Evolutionary conservation across 768 basidiomycete genomes (phyloP).

Genomic region (Clavaria fumosa): DNA sequence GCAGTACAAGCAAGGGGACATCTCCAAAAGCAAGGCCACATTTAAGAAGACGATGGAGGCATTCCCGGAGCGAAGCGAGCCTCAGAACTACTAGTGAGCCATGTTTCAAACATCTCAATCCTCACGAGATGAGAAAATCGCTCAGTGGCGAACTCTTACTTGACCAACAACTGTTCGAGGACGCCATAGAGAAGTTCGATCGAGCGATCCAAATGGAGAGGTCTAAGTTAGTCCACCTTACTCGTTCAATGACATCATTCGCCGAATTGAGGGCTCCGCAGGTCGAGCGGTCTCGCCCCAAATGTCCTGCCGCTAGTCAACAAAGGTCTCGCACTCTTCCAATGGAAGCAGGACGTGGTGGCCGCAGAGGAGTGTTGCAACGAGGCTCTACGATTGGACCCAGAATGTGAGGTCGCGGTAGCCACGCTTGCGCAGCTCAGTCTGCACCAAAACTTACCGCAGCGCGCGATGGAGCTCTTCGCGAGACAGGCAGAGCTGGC

Average conservation of each 20-base stretch:
- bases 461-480: conserved; percentile 78
- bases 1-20: conserved; percentile 77
- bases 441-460: conserved; percentile 81
- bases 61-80: conserved; percentile 81
- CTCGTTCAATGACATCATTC: not conserved
- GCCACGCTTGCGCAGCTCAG: conserved; percentile 89
- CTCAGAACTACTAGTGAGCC: conserved; percentile 86
- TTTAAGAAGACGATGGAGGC: conserved; percentile 74
- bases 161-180: conserved; percentile 78
- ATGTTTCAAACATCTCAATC: not conserved
- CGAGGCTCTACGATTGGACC: conserved; percentile 78
- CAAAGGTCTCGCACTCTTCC: conserved; percentile 93
- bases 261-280: conserved; percentile 3
- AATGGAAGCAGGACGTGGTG: conserved; percentile 83
- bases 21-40: conserved; percentile 74
- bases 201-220: conserved; percentile 81
- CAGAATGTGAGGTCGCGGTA: conserved; percentile 92
- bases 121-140: not conserved
- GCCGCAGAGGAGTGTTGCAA: conserved; percentile 74
- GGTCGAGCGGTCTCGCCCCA: conserved; percentile 23
- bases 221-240: conserved; percentile 35
- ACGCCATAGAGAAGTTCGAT: conserved; percentile 88
- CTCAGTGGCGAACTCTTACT: conserved; percentile 82
- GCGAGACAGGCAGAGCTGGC: conserved; percentile 71
- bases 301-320: conserved; percentile 94